Base-by-base conservation (phyloP, 495 filamentous ascomycete genomes). In the Aspergillus mulundensis region DNA sequence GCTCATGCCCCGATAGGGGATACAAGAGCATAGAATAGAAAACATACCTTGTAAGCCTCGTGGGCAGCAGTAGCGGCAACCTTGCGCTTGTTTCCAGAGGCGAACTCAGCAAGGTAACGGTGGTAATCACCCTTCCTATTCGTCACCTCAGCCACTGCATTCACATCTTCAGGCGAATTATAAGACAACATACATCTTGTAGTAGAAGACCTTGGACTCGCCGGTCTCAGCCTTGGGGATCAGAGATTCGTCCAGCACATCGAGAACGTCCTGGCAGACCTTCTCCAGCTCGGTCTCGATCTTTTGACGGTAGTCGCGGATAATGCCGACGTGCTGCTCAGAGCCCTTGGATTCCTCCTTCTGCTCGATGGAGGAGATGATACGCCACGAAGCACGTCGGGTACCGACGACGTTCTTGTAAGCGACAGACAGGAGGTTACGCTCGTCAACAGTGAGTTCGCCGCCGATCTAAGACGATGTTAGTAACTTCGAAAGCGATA, bases 401-500 rank as follows among this genome's bases (percentile, higher is more conserved):
- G 94, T 96, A 65, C 94, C 94, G 62, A 98, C 93, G 53, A 98
- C 94, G 76, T 98, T 98, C 88, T 98, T 98, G 87, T 98, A 98
- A 63, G 94, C 94, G 67, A 98, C 94, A 53, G 91, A 96, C 44
- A 98, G 86, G 43, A 98, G 89, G 81, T 99, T 99, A 75, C 94
- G 91, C 84, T 99, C 94, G 75, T 99, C 94, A 62, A 97, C 95
- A 56, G 88, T 89, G 68, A 99, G 88, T 56, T 79, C 76, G 64
- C 94, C 94, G 63, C 91, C 94, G 66, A 98, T 84, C 73, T 93
- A 85, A 63, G 50, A 59, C 32, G 56, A 42, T 53, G 72, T 73
- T 40, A 72, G 69, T 71, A 24, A 52, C 39, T 25, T 5, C n/a
- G 50, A 53, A 50, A 25, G 51, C 53, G 25, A 47, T 18, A 48